A percentile compares a stretch with the other conserved stretches of the same genome.
Conservation (phyloP, 805 yeast genomes). For the Saccharomycopsis sp. region DNA sequence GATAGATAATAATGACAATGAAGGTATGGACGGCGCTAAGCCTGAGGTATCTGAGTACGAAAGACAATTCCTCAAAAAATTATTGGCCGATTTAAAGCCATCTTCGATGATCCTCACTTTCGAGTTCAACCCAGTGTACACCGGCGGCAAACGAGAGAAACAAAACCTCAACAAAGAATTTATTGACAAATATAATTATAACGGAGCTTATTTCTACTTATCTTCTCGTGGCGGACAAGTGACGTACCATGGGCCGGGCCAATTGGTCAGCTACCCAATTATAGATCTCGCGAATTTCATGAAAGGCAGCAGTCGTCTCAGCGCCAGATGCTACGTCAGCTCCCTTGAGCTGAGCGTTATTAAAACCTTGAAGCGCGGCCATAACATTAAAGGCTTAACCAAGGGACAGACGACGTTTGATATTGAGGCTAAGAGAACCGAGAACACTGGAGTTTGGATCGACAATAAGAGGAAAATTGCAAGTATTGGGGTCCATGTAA, state of each 20-base stretch:
- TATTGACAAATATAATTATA: slow-evolving; percentile 26
- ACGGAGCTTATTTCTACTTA: slow-evolving; percentile 62
- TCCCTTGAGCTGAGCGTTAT: slow-evolving; percentile 55
- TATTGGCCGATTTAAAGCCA: slow-evolving; percentile 41
- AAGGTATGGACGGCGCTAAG: slow-evolving; percentile 1
- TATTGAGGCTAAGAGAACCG: slow-evolving; percentile 38
- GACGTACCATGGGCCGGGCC: slow-evolving; percentile 97
- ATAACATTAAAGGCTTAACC: slow-evolving; percentile 3
- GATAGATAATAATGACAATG: background rate
- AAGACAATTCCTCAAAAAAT: slow-evolving; percentile 35
- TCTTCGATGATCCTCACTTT: slow-evolving; percentile 69
- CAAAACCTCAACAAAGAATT: slow-evolving; percentile 34
- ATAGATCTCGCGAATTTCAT: slow-evolving; percentile 58
- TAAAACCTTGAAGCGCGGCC: slow-evolving; percentile 32
- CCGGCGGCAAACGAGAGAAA: slow-evolving; percentile 84
- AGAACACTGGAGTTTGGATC: slow-evolving; percentile 88
- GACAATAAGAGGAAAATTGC: slow-evolving; percentile 58
- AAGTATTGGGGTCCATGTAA: slow-evolving; percentile 82
- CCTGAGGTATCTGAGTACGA: slow-evolving; percentile 42
- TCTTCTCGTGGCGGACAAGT: slow-evolving; percentile 91
- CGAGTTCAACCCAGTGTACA: slow-evolving; percentile 80
- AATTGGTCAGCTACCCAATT: slow-evolving; percentile 77
- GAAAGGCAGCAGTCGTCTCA: slow-evolving; percentile 22
- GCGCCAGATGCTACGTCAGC: slow-evolving; percentile 60
- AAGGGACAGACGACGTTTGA: slow-evolving; percentile 17